Percentiles rank a stretch among this genome's conserved stretches.
These are phyloP conservation scores for Solanum hybrid DNA, from an alignment of 305 asterid species.

Conservation along the genomic window DNA sequence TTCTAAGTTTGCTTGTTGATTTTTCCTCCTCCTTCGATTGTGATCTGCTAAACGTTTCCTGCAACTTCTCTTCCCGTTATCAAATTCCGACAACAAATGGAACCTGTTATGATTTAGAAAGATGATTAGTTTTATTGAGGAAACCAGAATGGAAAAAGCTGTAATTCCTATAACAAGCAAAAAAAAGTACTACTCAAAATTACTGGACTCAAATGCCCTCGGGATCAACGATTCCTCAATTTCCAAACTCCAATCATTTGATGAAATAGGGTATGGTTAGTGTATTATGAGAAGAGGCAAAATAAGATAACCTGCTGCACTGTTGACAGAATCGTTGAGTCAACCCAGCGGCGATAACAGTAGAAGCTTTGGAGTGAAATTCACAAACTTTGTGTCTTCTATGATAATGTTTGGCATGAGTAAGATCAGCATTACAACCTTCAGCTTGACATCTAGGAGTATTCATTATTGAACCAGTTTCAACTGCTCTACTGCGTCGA, in stretches of 20 bases:
- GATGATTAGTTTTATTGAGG: conserved; percentile 6
- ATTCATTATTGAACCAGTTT: conserved; percentile 47
- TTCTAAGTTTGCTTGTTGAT: conserved; percentile 57
- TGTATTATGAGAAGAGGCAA: not conserved
- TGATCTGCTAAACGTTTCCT: conserved; percentile 97
- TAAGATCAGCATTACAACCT: conserved; percentile 85
- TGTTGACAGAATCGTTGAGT: conserved; percentile 99
- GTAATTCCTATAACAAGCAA: conserved; percentile 36
- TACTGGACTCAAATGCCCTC: conserved; percentile 56
- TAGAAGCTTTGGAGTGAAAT: conserved; percentile 90
- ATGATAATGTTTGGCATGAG: conserved; percentile 91
- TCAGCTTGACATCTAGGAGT: conserved; percentile 87
- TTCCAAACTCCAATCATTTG: conserved; percentile 31
- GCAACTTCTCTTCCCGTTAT: conserved; percentile 95
- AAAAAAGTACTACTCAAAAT: conserved; percentile 17
- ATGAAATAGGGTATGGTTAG: not conserved
- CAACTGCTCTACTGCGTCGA: conserved; percentile 68
- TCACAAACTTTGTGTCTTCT: conserved; percentile 98
- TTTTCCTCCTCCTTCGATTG: conserved; percentile 92
- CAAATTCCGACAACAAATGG: conserved; percentile 84
- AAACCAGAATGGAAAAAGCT: conserved; percentile 7
- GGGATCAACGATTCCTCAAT: conserved; percentile 42
- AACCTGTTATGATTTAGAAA: conserved; percentile 41
- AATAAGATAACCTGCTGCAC: conserved; percentile 69
- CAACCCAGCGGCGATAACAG: conserved; percentile 81